These are phyloP conservation scores for Chloris gayana DNA, from an alignment of 176 grass and related monocot genomes.

Conservation along the genomic window DNA sequence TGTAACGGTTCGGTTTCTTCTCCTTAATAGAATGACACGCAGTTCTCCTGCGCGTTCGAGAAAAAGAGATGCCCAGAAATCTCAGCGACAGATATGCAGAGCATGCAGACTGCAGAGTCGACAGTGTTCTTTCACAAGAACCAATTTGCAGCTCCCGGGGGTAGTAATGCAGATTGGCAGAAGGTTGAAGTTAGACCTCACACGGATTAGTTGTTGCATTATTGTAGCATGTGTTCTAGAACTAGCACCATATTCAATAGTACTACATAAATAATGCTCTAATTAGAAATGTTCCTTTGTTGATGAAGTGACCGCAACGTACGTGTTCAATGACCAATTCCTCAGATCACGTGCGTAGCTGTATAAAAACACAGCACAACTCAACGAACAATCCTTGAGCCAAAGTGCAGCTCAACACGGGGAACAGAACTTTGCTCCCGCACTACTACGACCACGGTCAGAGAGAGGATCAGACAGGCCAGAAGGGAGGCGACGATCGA, in stretches of 20 bases:
- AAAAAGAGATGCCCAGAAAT: neutral
- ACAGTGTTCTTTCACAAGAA: neutral
- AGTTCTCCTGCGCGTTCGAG: too few species aligned
- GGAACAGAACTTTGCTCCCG: neutral
- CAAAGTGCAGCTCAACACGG: neutral
- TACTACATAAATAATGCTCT: neutral
- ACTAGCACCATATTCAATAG: neutral
- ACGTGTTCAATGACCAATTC: neutral
- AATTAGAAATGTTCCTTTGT: neutral
- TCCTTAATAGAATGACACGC: too few species aligned
- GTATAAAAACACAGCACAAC: neutral
- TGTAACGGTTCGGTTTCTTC: too few species aligned
- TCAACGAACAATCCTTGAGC: neutral
- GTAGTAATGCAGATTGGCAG: neutral
- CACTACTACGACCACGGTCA: neutral
- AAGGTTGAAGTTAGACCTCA: neutral
- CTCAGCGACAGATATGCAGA: neutral
- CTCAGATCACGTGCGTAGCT: neutral
- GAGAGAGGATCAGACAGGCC: neutral
- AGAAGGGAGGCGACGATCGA: neutral
- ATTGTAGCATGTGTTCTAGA: too few species aligned
- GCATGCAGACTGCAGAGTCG: neutral
- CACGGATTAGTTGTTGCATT: neutral
- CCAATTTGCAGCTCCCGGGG: neutral
- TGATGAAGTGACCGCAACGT: neutral